Evolutionary conservation across 306 rosid species (phyloP).

Genomic region (Quercus alba): DNA sequence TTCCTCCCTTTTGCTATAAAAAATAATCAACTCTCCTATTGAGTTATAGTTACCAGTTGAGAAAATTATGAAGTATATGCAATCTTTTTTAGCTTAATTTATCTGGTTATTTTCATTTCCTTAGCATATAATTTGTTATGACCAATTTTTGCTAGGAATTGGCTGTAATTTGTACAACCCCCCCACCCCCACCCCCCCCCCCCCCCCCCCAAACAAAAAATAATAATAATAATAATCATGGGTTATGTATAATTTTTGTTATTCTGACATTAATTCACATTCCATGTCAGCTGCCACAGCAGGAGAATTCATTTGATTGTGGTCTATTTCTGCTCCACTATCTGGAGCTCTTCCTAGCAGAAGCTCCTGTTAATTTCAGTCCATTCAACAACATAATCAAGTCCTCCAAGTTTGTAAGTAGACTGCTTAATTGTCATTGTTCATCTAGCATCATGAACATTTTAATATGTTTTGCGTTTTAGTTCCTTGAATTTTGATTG

Average conservation of each 20-base stretch:
- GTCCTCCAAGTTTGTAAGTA: conserved; percentile 79
- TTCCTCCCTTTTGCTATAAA: not conserved
- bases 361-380: conserved; percentile 77
- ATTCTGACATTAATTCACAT: conserved; percentile 15
- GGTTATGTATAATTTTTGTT: not conserved
- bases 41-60: not conserved
- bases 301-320: conserved; percentile 88
- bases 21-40: not conserved
- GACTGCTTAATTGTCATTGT: conserved; percentile 9
- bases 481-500: not conserved
- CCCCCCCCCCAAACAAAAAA: too few species aligned
- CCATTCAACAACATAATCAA: conserved; percentile 62
- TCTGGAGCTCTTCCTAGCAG: conserved; percentile 79
- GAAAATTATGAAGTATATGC: not conserved
- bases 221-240: too few species aligned
- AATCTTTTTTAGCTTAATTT: not conserved
- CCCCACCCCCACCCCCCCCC: too few species aligned
- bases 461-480: not conserved
- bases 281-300: conserved; percentile 81
- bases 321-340: conserved; percentile 95
- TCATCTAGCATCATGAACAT: not conserved
- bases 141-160: not conserved
- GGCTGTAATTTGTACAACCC: too few species aligned
- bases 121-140: not conserved
- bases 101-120: not conserved